These are phyloP conservation scores for Cystobasidiaceae sp. DNA, from an alignment of 1,284 basidiomycete genomes.

Conservation along the genomic window DNA sequence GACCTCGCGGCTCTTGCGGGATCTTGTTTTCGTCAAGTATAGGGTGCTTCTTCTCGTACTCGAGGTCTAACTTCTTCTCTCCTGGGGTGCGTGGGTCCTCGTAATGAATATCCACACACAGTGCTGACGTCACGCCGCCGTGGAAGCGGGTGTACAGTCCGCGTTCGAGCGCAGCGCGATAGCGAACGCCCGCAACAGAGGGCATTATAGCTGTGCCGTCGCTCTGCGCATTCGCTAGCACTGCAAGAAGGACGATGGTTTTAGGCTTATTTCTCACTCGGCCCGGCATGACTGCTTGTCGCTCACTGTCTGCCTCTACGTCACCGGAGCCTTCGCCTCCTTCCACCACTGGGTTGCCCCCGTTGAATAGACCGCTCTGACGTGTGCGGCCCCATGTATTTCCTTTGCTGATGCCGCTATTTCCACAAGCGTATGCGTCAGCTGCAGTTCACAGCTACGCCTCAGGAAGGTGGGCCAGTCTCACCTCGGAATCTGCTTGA, in stretches of 20 bases:
- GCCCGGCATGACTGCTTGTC: too few relatives aligned
- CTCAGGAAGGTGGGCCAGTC: neutral
- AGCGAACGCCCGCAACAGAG: constrained; percentile 6
- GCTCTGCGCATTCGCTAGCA: constrained; percentile 25
- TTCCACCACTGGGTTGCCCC: constrained; percentile 5
- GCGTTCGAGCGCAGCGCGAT: constrained; percentile 29
- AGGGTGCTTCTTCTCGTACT: constrained; percentile 21
- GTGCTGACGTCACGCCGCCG: constrained; percentile 23
- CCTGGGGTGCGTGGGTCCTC: constrained; percentile 27
- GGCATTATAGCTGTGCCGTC: constrained; percentile 24
- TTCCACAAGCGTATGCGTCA: neutral
- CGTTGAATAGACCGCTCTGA: constrained; percentile 23
- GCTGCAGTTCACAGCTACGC: neutral
- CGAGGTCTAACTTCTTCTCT: constrained; percentile 8
- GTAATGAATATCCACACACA: constrained; percentile 30
- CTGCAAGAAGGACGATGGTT: neutral
- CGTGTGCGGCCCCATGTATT: constrained; percentile 27
- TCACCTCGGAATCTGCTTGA: constrained; percentile 49
- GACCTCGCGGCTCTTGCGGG: constrained; percentile 3
- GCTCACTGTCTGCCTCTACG: constrained; percentile 27
- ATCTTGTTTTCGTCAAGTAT: constrained; percentile 10
- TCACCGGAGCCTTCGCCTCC: constrained; percentile 28
- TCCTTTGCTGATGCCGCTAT: constrained; percentile 7
- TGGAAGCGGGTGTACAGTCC: constrained; percentile 31
- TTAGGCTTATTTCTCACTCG: too few relatives aligned